Evolutionary conservation across 495 filamentous ascomycete species (phyloP).

Genomic region (Pyrenula massariospora): DNA sequence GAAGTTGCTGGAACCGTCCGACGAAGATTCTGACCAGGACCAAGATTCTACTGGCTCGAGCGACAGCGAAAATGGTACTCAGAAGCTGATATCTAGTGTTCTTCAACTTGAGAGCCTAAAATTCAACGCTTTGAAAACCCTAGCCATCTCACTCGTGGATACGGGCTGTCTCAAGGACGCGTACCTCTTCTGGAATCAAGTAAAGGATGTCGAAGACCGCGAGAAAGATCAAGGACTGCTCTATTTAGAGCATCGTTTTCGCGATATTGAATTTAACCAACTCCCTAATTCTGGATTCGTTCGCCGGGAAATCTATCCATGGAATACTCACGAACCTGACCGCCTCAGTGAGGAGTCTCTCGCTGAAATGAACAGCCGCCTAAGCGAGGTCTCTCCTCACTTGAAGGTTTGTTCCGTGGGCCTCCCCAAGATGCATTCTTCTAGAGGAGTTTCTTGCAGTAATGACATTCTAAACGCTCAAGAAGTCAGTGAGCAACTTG

Average conservation of each 20-base stretch:
- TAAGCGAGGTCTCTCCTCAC: conserved; percentile 53
- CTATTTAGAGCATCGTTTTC: not conserved
- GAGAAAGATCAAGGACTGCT: conserved; percentile 8
- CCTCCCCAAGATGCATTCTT: conserved; percentile 50
- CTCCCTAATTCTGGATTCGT: conserved; percentile 60
- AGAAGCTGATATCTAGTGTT: not conserved
- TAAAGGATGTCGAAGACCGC: conserved; percentile 4
- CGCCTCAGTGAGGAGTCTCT: conserved; percentile 62
- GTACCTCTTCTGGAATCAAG: conserved; percentile 47
- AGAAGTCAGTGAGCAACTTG: conserved; percentile 54
- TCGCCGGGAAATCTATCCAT: conserved; percentile 82
- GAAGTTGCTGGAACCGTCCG: conserved; percentile 49
- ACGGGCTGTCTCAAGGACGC: conserved; percentile 65
- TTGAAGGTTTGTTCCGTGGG: conserved; percentile 59
- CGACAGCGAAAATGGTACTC: conserved; percentile 5
- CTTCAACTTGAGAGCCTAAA: not conserved
- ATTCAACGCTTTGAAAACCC: conserved; percentile 26
- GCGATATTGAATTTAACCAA: not conserved
- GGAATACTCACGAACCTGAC: conserved; percentile 85
- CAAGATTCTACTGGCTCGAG: not conserved
- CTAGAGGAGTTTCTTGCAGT: conserved; percentile 19
- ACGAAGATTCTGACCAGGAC: not conserved
- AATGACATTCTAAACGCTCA: conserved; percentile 23
- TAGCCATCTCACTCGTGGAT: conserved; percentile 47
- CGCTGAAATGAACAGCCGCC: conserved; percentile 49